Percentiles rank a stretch among this genome's conserved stretches.
Evolutionary conservation across 1,139 yeast species (phyloP).

Genomic region (Tardiomyces depauwii): DNA sequence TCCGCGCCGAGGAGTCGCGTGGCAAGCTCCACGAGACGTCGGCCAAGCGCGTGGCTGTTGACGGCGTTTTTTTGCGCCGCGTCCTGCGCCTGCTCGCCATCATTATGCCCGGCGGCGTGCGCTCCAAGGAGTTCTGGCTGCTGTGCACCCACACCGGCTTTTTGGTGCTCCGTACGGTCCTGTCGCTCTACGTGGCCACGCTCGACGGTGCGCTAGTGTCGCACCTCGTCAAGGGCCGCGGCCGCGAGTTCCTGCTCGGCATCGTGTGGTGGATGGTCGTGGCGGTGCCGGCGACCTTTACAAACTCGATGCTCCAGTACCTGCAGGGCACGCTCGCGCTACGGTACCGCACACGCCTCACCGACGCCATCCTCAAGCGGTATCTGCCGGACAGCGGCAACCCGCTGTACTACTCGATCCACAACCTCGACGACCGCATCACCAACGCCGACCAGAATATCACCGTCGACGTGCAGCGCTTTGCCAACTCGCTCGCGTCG

Average conservation of each 20-base stretch:
- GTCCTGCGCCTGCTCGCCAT: conserved; percentile 22
- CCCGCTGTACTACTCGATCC: conserved; percentile 41
- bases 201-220: conserved; percentile 84
- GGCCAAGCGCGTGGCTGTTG: conserved; percentile 21
- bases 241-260: conserved; percentile 50
- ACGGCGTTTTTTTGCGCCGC: conserved; percentile 20
- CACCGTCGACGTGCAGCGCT: conserved; percentile 66
- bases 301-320: conserved; percentile 64
- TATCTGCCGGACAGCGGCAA: conserved; percentile 46
- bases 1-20: conserved; percentile 1
- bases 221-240: conserved; percentile 61
- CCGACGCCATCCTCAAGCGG: conserved; percentile 49
- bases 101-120: conserved; percentile 26
- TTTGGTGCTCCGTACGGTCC: conserved; percentile 55
- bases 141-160: conserved; percentile 50
- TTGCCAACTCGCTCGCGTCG: conserved; percentile 59
- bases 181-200: conserved; percentile 76
- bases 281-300: conserved; percentile 79
- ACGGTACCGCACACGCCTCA: conserved; percentile 53
- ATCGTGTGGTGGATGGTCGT: conserved; percentile 71
- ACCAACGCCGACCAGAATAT: conserved; percentile 76
- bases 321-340: conserved; percentile 60
- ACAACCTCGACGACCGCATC: conserved; percentile 50
- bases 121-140: conserved; percentile 26
- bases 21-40: neutral